phyloP scores from a whole-genome alignment of 345 rosid species.

The Boechera retrofracta region DNA sequence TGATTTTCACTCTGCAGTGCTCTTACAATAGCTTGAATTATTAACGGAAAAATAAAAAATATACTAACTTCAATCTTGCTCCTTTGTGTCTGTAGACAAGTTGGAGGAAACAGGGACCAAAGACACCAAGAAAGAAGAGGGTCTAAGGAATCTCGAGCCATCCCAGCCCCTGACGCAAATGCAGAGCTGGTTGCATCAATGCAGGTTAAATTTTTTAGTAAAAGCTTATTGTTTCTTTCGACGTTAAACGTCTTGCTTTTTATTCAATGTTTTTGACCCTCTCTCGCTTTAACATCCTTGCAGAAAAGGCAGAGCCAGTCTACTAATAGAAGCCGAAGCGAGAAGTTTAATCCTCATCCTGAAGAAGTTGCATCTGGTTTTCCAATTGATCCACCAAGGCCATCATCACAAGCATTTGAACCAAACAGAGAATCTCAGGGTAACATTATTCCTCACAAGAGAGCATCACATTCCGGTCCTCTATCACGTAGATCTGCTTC shows the following conservation, averaged over 20 bases:
- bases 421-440: constrained; percentile 64
- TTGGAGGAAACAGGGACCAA: constrained; percentile 78
- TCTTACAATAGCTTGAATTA: not conserved
- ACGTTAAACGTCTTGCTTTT: constrained; percentile 5
- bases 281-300: constrained; percentile 7
- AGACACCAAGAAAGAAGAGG: constrained; percentile 77
- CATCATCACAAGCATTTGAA: constrained; percentile 81
- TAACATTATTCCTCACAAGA: constrained; percentile 58
- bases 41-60: not conserved
- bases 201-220: constrained; percentile 57
- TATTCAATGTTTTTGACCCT: not conserved
- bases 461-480: constrained; percentile 96
- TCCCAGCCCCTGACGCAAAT: constrained; percentile 96
- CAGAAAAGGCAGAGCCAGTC: constrained; percentile 89
- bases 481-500: constrained; percentile 80
- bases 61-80: constrained; percentile 12
- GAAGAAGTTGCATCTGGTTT: constrained; percentile 99
- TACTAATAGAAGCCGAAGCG: constrained; percentile 87
- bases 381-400: constrained; percentile 96
- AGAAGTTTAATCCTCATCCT: constrained; percentile 95
- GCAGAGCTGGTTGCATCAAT: constrained; percentile 84
- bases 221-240: not conserved
- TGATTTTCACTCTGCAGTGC: not conserved
- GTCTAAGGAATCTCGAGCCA: constrained; percentile 84
- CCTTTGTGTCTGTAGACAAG: constrained; percentile 63